phyloP scores from a whole-genome alignment of 306 rosid species.

The Dicorynia guianensis region DNA sequence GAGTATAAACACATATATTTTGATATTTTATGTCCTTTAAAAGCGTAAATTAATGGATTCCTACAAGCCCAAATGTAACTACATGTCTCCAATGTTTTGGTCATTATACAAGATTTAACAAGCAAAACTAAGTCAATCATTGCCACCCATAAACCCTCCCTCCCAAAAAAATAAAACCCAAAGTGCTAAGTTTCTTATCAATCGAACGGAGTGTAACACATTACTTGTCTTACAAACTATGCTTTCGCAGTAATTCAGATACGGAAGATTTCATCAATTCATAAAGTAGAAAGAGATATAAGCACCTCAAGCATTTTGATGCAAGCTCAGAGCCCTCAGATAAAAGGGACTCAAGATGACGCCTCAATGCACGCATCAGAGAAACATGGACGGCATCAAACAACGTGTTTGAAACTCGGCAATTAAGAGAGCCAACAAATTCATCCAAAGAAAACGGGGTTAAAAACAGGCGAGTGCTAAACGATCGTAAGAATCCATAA shows the following conservation, averaged over 20 bases:
- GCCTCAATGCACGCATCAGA: constrained; percentile 72
- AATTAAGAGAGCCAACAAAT: constrained; percentile 86
- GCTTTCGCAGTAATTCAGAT: constrained; percentile 8
- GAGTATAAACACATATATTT: not conserved
- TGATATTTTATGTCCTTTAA: not conserved
- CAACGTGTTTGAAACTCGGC: constrained; percentile 58
- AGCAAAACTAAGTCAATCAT: not conserved
- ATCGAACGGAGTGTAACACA: not conserved
- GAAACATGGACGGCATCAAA: constrained; percentile 84
- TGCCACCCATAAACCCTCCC: not conserved
- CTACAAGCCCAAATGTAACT: not conserved
- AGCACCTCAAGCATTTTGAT: constrained; percentile 77
- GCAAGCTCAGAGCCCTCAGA: constrained; percentile 78
- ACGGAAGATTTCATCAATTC: not conserved
- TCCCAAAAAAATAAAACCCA: not conserved
- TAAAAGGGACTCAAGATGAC: constrained; percentile 68
- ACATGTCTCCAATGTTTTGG: no score
- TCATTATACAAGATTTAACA: no score
- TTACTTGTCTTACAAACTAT: constrained; percentile 20
- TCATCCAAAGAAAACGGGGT: constrained; percentile 87
- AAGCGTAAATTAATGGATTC: not conserved
- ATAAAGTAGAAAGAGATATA: constrained; percentile 6
- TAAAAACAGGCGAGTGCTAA: constrained; percentile 71
- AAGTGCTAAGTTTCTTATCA: not conserved
- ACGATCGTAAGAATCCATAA: constrained; percentile 83